phyloP scores from a whole-genome alignment of 352 stramenopile genomes.

The Pythium brachiatum region DNA sequence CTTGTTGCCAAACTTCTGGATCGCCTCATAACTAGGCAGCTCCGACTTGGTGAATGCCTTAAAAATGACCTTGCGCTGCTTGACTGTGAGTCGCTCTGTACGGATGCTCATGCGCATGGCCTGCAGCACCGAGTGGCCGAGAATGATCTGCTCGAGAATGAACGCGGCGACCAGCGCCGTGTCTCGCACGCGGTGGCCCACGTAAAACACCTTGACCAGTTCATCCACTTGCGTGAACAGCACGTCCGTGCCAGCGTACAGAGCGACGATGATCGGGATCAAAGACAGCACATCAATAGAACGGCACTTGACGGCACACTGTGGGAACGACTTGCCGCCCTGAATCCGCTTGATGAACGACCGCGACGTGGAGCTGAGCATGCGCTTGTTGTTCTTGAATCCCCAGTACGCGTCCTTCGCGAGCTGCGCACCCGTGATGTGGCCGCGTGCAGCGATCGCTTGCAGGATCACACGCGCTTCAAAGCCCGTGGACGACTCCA shows the following conservation, averaged over 20 bases:
- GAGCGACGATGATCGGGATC: constrained; percentile 67
- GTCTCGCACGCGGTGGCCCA: constrained; percentile 65
- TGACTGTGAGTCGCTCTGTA: constrained; percentile 71
- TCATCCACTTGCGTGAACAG: constrained; percentile 82
- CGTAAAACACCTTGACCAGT: constrained; percentile 79
- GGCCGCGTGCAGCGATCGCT: constrained; percentile 62
- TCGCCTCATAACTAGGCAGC: constrained; percentile 73
- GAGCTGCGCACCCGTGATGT: constrained; percentile 68
- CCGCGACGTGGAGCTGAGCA: constrained; percentile 66
- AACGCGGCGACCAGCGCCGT: constrained; percentile 69
- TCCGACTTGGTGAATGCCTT: constrained; percentile 85
- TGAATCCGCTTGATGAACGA: constrained; percentile 79
- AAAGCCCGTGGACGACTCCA: constrained; percentile 80
- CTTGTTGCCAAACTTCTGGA: constrained; percentile 83
- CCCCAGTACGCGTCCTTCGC: constrained; percentile 82
- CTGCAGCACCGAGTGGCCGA: constrained; percentile 71
- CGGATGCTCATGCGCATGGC: constrained; percentile 85
- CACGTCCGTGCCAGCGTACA: constrained; percentile 77
- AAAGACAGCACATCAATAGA: constrained; percentile 79
- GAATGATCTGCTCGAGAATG: constrained; percentile 77
- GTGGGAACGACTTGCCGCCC: constrained; percentile 61
- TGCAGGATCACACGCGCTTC: constrained; percentile 74
- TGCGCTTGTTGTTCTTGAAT: constrained; percentile 76
- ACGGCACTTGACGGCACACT: constrained; percentile 73
- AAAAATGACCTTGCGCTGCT: constrained; percentile 83